Evolutionary conservation across 768 basidiomycete species (phyloP), one percentile per base, ranked within the genome.

Genomic region (Russula olivacea): DNA sequence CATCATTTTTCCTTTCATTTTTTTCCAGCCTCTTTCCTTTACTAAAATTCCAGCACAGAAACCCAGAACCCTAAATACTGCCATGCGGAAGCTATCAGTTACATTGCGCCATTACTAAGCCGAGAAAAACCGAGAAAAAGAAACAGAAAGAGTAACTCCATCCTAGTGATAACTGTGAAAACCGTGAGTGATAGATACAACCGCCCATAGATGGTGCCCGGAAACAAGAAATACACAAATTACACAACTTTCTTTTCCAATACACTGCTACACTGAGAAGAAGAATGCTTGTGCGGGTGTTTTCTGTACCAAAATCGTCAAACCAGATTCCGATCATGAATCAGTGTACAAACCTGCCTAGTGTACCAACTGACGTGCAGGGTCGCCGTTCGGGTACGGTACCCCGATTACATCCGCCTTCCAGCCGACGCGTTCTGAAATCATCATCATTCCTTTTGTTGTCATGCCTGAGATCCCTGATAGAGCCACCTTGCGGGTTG

Each of bases 151-250:
- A 8, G 25, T n/a, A 40, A 23, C 28, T 28, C 59, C 47, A 40
- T 60, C 63, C 63, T 28, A 50, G 48, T 38, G 51, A 34, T 45
- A 36, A 32, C 45, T 63, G 51, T 25, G 25, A 41, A 55, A 43
- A n/a, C 19, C 25, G 30, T 49, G 32, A 38, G 59, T 64, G 49
- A 64, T 60, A 64, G 63, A 64, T 64, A 64, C 59, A 64, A 64
- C 17, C 17, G 63, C 48, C 30, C 53, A 17, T 49, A 55, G 32
- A 64, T 64, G 63, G 38, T 43, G 47, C 48, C 25, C n/a, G n/a
- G 25, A 55, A 64, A 60, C 53, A 34, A 38, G 45, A 55, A 47
- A 49, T 36, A 55, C 50, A 64, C 53, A 64, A 56, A 6, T 32
- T 64, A 60, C 59, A 60, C 48, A 36, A 58, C 43, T 63, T 62